phyloP scores from a whole-genome alignment of 768 basidiomycete species.

The Lactifluus pinguis region DNA sequence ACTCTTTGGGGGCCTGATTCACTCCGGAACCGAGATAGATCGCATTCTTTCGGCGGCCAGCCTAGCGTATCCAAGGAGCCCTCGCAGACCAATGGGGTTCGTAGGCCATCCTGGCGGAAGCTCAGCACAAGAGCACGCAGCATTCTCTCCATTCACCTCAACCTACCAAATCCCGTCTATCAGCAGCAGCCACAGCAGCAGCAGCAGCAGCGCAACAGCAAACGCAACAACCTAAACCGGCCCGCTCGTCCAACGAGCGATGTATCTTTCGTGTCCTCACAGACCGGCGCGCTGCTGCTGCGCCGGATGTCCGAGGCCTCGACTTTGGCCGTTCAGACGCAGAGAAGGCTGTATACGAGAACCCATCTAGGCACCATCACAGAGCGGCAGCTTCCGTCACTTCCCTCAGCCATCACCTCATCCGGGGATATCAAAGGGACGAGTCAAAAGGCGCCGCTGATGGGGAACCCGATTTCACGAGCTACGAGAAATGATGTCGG shows the following conservation, averaged over 20 bases:
- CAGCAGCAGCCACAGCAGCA: not conserved
- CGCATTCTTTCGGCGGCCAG: not conserved
- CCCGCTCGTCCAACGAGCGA: not conserved
- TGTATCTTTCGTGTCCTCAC: not conserved
- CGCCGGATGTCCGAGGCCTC: not conserved
- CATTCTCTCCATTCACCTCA: not conserved
- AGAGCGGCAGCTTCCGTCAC: not conserved
- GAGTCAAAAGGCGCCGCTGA: not conserved
- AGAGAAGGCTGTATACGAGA: not conserved
- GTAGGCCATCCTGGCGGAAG: not conserved
- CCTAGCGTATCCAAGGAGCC: not conserved
- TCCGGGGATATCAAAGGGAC: not conserved
- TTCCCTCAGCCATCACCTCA: not conserved
- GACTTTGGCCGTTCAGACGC: too few relatives aligned
- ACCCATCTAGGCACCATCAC: not conserved
- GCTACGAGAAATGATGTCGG: not conserved
- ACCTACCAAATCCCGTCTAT: not conserved
- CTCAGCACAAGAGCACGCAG: conserved; percentile 2
- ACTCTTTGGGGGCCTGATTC: not conserved
- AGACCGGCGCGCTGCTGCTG: not conserved
- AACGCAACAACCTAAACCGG: not conserved
- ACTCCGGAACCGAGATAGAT: not conserved
- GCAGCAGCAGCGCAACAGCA: too few relatives aligned
- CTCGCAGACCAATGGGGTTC: not conserved
- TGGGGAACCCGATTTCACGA: not conserved